These are phyloP conservation scores for Juncus effusus DNA, from an alignment of 176 grass and related monocot genomes.

Conservation along the genomic window DNA sequence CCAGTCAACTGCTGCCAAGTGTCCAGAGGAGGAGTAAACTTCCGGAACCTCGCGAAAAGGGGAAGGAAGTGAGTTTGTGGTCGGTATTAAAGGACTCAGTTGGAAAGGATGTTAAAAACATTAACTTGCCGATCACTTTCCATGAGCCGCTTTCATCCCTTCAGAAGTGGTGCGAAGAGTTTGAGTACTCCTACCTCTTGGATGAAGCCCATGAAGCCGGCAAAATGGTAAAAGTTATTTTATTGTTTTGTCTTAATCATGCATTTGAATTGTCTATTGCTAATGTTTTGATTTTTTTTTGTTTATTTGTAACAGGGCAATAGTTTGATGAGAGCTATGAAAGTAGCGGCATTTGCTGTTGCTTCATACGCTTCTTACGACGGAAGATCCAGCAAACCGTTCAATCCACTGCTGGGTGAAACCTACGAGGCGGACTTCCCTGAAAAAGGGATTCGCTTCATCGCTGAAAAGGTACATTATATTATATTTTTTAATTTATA, in stretches of 20 bases:
- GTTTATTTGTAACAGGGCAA: too few relatives aligned
- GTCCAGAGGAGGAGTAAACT: slow-evolving; percentile 55
- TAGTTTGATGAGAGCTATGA: slow-evolving; percentile 76
- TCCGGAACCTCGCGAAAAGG: slow-evolving; percentile 77
- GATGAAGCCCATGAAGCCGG: slow-evolving; percentile 80
- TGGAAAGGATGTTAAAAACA: slow-evolving; percentile 87
- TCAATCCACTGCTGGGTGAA: slow-evolving; percentile 93
- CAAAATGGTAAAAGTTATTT: slow-evolving; percentile 46
- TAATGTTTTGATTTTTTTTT: slow-evolving; percentile 47
- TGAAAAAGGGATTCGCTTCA: slow-evolving; percentile 70
- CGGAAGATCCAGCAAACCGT: slow-evolving; percentile 82
- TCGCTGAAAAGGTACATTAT: slow-evolving; percentile 85
- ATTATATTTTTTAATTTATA: background rate
- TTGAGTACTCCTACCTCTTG: slow-evolving; percentile 92
- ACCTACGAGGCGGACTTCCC: slow-evolving; percentile 91
- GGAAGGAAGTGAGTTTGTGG: slow-evolving; percentile 89
- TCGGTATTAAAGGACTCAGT: slow-evolving; percentile 96
- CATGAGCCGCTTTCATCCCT: slow-evolving; percentile 91
- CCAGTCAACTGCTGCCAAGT: slow-evolving; percentile 16
- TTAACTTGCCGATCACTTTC: slow-evolving; percentile 92
- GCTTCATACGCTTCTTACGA: slow-evolving; percentile 90
- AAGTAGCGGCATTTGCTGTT: slow-evolving; percentile 91
- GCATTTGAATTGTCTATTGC: background rate
- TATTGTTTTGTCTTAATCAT: background rate
- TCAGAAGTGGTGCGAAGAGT: slow-evolving; percentile 94